These are phyloP conservation scores for Stephanodiscus minutulus DNA, from an alignment of 108 stramenopile genomes.

Conservation along the genomic window DNA sequence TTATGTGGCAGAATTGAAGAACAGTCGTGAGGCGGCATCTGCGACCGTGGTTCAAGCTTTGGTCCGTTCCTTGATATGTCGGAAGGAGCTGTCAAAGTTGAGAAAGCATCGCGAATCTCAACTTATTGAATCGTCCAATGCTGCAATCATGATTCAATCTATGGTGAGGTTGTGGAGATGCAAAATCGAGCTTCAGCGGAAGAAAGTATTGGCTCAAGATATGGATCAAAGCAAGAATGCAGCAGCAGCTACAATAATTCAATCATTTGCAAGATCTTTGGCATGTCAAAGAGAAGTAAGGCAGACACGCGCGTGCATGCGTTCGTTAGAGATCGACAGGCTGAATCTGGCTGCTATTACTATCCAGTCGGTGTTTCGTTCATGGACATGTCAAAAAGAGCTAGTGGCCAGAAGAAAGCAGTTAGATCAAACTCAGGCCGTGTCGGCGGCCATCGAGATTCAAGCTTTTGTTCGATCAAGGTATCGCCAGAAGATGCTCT, in stretches of 20 bases:
- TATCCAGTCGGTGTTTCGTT: background rate
- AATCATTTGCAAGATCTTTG: background rate
- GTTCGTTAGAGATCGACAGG: background rate
- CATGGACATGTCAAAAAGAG: background rate
- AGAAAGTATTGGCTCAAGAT: background rate
- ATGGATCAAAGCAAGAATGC: background rate
- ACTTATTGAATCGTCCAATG: background rate
- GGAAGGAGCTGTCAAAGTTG: background rate
- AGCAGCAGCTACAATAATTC: conserved; percentile 3
- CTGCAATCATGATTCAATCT: conserved; percentile 9
- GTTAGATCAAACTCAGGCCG: background rate
- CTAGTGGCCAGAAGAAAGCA: background rate
- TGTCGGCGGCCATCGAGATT: background rate
- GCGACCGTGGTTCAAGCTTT: conserved; percentile 2
- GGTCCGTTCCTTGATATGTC: conserved; percentile 1
- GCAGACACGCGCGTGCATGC: background rate
- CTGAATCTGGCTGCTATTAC: background rate
- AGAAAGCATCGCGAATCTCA: background rate
- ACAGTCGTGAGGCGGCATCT: background rate
- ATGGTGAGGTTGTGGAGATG: conserved; percentile 3
- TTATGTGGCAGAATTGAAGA: background rate
- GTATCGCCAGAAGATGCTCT: background rate
- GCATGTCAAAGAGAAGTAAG: background rate
- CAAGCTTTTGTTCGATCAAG: background rate
- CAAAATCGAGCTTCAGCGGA: background rate